Evolutionary conservation across 2,329 filamentous ascomycete genomes (phyloP), one percentile per base, ranked within the genome.

Genomic region (Cladophialophora yegresii): DNA sequence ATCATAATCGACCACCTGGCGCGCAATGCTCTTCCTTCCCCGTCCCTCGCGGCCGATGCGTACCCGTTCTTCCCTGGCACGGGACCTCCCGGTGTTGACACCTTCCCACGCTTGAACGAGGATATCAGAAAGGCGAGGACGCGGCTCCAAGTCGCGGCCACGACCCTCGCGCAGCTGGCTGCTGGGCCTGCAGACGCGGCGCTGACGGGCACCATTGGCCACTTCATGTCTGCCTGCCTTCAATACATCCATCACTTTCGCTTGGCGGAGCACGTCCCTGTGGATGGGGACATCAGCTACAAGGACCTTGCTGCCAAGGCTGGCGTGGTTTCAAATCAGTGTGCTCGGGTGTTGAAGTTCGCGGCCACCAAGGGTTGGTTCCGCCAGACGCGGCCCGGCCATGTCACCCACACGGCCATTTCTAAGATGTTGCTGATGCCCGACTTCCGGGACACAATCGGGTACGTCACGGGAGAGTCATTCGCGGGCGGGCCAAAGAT

Each of bases 351-450:
- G 5, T 64, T 76, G 20, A 67, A 71, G 9, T 67, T 71, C 47
- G 71, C 73, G 23, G 74, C 74, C 63, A 68, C 71, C 16, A 70
- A 74, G 61, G 69, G 66, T 4, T 63, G 75, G 10, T 74, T 77
- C 47, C 58, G 28, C 26, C 74, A 76, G 62, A 69, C 73, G 4
- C 58, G 69, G 30, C 58, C 69, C 8, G 73, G 71, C 22, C 26
- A 54, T 33, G 49, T 87, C 64, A 81, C 80, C 8, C 86, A 88
- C 71, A 86, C 83, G 1, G 81, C 83, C 1, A 78, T 80, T 1
- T 87, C 84, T 1, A 79, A 78, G 3, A 72, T 82, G 2, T 77
- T 88, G 55, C 13, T 59, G n/a, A 1, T 59, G 47, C 12, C 55
- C 28, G 8, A 58, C 67, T 36, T 61, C 20, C 77, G 80, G 58